phyloP scores from a whole-genome alignment of 257 asterid genomes.

The Ligustrum vulgare region DNA sequence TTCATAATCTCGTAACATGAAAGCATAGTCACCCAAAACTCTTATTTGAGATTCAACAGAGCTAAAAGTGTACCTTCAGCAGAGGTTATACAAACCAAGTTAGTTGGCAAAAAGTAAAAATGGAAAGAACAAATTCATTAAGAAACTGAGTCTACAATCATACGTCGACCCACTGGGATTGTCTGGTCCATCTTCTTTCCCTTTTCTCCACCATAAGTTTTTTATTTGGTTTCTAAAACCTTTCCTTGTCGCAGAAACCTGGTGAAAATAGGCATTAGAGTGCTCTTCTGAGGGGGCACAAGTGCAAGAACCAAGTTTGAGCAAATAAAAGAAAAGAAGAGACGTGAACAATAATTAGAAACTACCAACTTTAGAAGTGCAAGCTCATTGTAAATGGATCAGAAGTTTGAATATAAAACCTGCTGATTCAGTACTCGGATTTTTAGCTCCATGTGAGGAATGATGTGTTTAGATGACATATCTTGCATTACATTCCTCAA shows the following conservation, averaged over 20 bases:
- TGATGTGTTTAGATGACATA: slow-evolving; percentile 82
- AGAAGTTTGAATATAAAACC: slow-evolving; percentile 44
- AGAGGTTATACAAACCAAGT: slow-evolving; percentile 40
- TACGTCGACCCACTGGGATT: slow-evolving; percentile 66
- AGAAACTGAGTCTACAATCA: slow-evolving; percentile 29
- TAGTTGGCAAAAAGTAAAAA: slow-evolving; percentile 28
- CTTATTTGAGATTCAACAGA: slow-evolving; percentile 95
- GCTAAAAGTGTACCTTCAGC: slow-evolving; percentile 86
- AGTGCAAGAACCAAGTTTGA: background rate
- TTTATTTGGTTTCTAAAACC: slow-evolving; percentile 98
- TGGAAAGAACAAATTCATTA: slow-evolving; percentile 14
- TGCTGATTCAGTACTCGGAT: slow-evolving; percentile 89
- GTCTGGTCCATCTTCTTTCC: slow-evolving; percentile 86
- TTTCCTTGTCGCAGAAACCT: slow-evolving; percentile 97
- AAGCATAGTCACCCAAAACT: slow-evolving; percentile 94
- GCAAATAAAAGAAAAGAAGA: slow-evolving; percentile 12
- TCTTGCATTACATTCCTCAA: slow-evolving; percentile 75
- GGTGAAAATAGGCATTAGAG: slow-evolving; percentile 26
- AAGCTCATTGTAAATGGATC: slow-evolving; percentile 11
- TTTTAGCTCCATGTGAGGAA: slow-evolving; percentile 96
- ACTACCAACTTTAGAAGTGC: slow-evolving; percentile 21
- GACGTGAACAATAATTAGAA: slow-evolving; percentile 8
- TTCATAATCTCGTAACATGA: slow-evolving; percentile 96
- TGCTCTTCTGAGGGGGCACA: background rate
- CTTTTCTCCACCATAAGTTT: slow-evolving; percentile 99